Conservation (phyloP, 176 grass and related monocot genomes). For the Elymus sibiricus region DNA sequence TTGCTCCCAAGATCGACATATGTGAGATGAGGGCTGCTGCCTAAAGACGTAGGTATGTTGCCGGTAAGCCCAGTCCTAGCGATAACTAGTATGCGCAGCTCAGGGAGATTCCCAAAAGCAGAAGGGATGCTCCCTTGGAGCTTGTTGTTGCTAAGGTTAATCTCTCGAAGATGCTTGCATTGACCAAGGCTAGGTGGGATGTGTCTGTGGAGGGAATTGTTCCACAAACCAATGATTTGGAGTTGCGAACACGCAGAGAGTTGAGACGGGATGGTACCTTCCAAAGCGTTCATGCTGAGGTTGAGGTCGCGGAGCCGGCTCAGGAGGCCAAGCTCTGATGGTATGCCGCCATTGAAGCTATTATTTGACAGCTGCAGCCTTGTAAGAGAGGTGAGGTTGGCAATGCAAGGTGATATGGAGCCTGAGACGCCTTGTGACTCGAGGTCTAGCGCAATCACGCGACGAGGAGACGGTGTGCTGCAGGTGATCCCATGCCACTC, state of each 20-base stretch:
- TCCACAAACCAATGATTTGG: too few relatives aligned
- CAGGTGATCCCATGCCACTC: conserved; percentile 36
- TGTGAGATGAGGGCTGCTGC: conserved; percentile 16
- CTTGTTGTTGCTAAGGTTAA: too few relatives aligned
- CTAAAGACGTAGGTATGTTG: conserved; percentile 19
- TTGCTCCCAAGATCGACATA: conserved; percentile 23
- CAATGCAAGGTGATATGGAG: conserved; percentile 22
- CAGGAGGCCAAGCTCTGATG: conserved; percentile 32
- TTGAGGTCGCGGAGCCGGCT: conserved; percentile 39
- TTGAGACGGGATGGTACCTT: conserved; percentile 2
- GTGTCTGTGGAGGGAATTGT: too few relatives aligned
- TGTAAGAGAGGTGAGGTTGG: conserved; percentile 36
- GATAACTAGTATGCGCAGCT: too few relatives aligned
- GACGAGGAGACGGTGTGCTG: neutral
- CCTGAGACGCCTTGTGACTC: conserved; percentile 26
- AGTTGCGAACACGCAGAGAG: too few relatives aligned
- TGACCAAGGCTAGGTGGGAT: too few relatives aligned
- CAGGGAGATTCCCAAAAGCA: too few relatives aligned
- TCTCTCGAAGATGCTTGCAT: too few relatives aligned
- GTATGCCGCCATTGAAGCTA: conserved; percentile 34
- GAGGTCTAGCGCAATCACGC: conserved; percentile 27
- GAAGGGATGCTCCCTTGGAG: too few relatives aligned
- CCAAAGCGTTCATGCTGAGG: conserved; percentile 52
- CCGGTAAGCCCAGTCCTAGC: neutral
- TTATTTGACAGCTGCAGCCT: conserved; percentile 42